These are phyloP conservation scores for Gossypium trilobum DNA, from an alignment of 441 rosid species.

Conservation along the genomic window DNA sequence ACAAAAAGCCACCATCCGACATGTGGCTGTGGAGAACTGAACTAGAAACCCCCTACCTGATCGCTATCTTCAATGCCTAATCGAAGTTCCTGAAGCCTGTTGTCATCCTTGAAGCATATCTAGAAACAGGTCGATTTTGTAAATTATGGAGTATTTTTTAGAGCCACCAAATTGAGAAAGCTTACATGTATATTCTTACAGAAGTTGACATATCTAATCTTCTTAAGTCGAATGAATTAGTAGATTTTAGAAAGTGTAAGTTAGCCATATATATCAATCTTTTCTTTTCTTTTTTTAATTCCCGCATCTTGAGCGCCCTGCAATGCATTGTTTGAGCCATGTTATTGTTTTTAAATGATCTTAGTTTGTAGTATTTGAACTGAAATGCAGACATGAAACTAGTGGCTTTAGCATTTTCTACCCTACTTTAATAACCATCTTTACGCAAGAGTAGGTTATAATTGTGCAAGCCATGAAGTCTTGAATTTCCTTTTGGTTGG, in stretches of 20 bases:
- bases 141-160: background rate
- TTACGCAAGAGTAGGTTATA: too few relatives aligned
- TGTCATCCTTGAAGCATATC: slow-evolving; percentile 1
- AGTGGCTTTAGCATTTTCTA: too few relatives aligned
- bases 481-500: too few relatives aligned
- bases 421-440: too few relatives aligned
- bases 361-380: too few relatives aligned
- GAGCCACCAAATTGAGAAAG: slow-evolving; percentile 13
- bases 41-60: slow-evolving; percentile 7
- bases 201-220: background rate
- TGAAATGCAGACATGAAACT: too few relatives aligned
- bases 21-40: slow-evolving; percentile 5
- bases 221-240: background rate
- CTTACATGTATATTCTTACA: slow-evolving; percentile 2
- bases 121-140: slow-evolving; percentile 15
- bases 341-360: too few relatives aligned
- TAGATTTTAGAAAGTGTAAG: slow-evolving; percentile 7
- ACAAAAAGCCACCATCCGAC: background rate
- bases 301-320: too few relatives aligned
- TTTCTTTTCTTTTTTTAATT: too few relatives aligned
- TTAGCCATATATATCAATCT: background rate
- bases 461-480: too few relatives aligned
- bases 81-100: background rate
- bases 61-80: background rate
- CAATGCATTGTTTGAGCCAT: too few relatives aligned